Percentiles rank a stretch among this genome's conserved stretches.
Evolutionary conservation across 2,329 filamentous ascomycete genomes (phyloP).

Genomic region (Aspergillus sp.): DNA sequence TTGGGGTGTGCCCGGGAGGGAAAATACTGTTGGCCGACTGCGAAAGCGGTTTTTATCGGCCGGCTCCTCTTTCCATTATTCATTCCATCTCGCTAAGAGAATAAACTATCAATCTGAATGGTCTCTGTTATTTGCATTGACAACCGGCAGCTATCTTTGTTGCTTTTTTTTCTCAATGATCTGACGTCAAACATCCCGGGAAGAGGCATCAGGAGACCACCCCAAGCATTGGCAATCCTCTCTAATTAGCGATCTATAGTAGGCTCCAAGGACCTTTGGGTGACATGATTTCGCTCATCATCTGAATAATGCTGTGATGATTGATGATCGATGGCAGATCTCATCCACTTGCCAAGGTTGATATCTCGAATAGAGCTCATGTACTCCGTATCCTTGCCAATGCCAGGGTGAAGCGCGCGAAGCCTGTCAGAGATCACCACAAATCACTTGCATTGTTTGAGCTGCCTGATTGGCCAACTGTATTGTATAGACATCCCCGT

Average conservation of each 20-base stretch:
- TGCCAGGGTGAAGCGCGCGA: not conserved
- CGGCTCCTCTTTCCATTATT: conserved; percentile 26
- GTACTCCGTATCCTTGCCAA: not conserved
- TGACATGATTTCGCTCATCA: not conserved
- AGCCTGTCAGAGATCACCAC: conserved; percentile 2
- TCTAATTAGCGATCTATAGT: not conserved
- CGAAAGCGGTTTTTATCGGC: conserved; percentile 29
- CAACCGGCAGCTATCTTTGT: not conserved
- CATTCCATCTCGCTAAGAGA: conserved; percentile 7
- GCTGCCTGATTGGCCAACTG: not conserved
- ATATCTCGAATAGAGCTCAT: not conserved
- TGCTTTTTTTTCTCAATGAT: not conserved
- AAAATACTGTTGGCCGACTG: conserved; percentile 42
- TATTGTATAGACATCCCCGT: not conserved
- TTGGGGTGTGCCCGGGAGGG: conserved; percentile 33
- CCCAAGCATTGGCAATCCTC: not conserved
- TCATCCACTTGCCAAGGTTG: conserved; percentile 6
- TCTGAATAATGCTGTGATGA: not conserved
- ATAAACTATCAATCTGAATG: conserved; percentile 5
- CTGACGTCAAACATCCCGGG: conserved; percentile 3
- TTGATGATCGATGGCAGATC: conserved; percentile 1
- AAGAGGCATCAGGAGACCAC: conserved; percentile 1
- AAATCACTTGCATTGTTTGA: not conserved
- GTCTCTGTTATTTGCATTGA: conserved; percentile 3
- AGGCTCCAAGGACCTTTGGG: not conserved